Evolutionary conservation across 305 asterid species (phyloP), one percentile per base, ranked within the genome.

Genomic region (Ilex paraguariensis): DNA sequence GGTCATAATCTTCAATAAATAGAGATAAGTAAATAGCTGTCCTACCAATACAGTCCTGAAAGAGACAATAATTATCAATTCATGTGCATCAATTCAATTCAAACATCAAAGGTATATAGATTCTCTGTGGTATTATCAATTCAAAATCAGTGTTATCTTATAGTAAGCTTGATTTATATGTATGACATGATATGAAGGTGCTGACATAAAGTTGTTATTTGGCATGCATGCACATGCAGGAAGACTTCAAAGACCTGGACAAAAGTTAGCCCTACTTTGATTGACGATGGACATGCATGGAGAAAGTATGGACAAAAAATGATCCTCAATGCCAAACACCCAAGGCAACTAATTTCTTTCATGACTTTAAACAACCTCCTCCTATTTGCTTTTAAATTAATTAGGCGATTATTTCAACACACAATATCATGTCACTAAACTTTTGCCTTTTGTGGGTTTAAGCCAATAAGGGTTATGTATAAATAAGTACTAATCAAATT

Each of bases 261-360:
- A 33, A 79, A 64, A 57, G 83, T 72, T 31, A 69, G 69, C 54
- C 31, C 81, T 1, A 68, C 36, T 60, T 56, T 64, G 63, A 33
- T 74, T 17, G 90, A 85, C 51, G 95, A 87, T 54, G 93, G 21
- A 17, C 21, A 17, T 17, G 21, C 21, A 17, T 17, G 21, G 21
- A 17, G 21, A 17, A 17, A 17, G 21, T 17, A 17, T 17, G 21
- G 21, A 17, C 21, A 17, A 17, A 17, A 17, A 17, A 17, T 17
- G 21, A 17, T 17, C 21, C 21, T 17, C 21, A 17, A 17, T 17
- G 21, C 21, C 21, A 17, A 17, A 17, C 21, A 81, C 64, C 93
- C 95, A 12, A 87, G 95, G 95, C 84, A 14, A 6, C 13, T 5
- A 6, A 5, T 8, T n/a, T 6, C 8, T 50, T n/a, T 4, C 16